A percentile compares a stretch with the other conserved stretches of the same genome.
phyloP scores from a whole-genome alignment of 2,329 filamentous ascomycete genomes.

The Fusarium sp. region DNA sequence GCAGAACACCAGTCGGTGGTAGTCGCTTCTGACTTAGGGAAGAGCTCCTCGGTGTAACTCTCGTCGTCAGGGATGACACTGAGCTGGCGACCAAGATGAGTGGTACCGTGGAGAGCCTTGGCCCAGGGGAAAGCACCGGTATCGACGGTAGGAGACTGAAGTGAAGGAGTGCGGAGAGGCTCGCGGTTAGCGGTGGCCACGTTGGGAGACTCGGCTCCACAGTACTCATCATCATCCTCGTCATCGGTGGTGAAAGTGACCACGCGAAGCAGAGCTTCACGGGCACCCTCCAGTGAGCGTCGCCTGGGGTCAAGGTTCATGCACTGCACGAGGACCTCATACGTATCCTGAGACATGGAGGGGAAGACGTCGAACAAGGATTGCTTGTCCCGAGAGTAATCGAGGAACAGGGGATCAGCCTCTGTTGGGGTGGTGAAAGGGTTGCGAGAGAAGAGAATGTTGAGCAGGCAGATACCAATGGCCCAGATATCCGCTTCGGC shows the following conservation, averaged over 20 bases:
- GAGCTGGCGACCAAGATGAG: conserved; percentile 82
- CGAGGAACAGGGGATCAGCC: conserved; percentile 91
- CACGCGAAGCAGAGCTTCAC: conserved; percentile 80
- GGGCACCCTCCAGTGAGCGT: conserved; percentile 82
- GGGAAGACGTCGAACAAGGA: conserved; percentile 98
- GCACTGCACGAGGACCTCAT: conserved; percentile 90
- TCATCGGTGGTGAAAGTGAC: conserved; percentile 95
- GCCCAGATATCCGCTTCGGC: conserved; percentile 97
- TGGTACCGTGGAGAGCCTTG: conserved; percentile 84
- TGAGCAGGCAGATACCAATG: conserved; percentile 94
- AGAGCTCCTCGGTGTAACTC: conserved; percentile 86
- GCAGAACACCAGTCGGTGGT: conserved; percentile 82
- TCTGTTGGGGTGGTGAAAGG: conserved; percentile 92
- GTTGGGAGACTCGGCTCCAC: conserved; percentile 80
- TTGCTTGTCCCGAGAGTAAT: conserved; percentile 93
- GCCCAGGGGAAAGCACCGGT: conserved; percentile 93
- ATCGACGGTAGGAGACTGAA: conserved; percentile 87
- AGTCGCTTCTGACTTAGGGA: conserved; percentile 79
- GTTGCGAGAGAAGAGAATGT: conserved; percentile 96
- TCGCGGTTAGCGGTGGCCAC: conserved; percentile 91
- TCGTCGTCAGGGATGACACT: conserved; percentile 86
- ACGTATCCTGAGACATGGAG: conserved; percentile 98
- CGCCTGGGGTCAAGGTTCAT: conserved; percentile 91
- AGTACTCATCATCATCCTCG: conserved; percentile 93
- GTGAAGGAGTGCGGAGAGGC: conserved; percentile 92